These are phyloP conservation scores for Arthonia radiata DNA, from an alignment of 495 filamentous ascomycete species.

Conservation along the genomic window DNA sequence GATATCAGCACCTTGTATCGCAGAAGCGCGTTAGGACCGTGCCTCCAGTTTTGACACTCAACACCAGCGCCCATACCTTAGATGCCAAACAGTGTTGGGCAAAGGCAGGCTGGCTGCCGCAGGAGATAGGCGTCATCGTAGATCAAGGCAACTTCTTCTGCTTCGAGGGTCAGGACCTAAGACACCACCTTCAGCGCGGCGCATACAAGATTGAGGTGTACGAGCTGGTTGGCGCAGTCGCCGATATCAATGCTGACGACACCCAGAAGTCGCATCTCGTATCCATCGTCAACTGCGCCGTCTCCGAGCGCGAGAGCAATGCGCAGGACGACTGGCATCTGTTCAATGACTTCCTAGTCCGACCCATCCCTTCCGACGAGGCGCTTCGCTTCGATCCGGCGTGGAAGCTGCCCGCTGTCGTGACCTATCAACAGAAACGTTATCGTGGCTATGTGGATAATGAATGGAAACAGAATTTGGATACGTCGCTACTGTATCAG, in stretches of 20 bases:
- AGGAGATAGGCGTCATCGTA: slow-evolving; percentile 71
- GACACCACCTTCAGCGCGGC: slow-evolving; percentile 34
- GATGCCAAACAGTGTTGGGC: slow-evolving; percentile 64
- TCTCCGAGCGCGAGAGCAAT: slow-evolving; percentile 29
- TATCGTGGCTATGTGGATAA: slow-evolving; percentile 54
- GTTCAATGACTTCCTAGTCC: slow-evolving; percentile 92
- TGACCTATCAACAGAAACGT: slow-evolving; percentile 60
- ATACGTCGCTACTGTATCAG: slow-evolving; percentile 59
- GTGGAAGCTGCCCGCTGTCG: slow-evolving; percentile 76
- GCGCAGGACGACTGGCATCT: slow-evolving; percentile 57
- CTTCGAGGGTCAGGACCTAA: slow-evolving; percentile 67
- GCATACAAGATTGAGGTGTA: slow-evolving; percentile 57
- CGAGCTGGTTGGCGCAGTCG: slow-evolving; percentile 72
- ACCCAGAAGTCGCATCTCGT: slow-evolving; percentile 78
- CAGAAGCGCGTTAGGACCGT: slow-evolving; percentile 55
- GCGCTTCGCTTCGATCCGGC: slow-evolving; percentile 64
- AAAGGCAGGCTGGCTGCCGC: slow-evolving; percentile 69
- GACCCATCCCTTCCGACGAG: slow-evolving; percentile 50
- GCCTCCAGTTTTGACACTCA: slow-evolving; percentile 63
- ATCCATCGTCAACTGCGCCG: slow-evolving; percentile 59
- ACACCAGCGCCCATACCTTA: slow-evolving; percentile 43
- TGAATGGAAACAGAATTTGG: slow-evolving; percentile 60
- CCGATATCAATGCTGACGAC: slow-evolving; percentile 63
- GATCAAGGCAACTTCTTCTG: slow-evolving; percentile 66
- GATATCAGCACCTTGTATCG: slow-evolving; percentile 60